A percentile compares a stretch with the other conserved stretches of the same genome.
Conservation (phyloP, 1,284 basidiomycete species). For the Lentinula novae-zelandiae region DNA sequence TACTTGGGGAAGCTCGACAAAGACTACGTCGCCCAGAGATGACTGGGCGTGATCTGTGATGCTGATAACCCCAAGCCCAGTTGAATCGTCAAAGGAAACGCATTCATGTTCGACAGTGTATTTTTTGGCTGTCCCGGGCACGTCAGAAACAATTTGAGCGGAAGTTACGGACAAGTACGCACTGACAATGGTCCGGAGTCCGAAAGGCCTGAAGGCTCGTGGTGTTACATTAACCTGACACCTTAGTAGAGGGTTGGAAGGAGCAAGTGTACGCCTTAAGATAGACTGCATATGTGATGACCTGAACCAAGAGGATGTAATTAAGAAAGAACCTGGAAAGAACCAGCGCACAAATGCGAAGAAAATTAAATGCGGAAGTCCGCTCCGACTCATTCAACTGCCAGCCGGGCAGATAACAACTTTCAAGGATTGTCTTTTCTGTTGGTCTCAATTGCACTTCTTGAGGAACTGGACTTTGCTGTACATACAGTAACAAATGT, state of each 20-base stretch:
- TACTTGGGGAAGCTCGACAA: constrained; percentile 85
- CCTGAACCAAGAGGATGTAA: neutral
- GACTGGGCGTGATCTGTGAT: constrained; percentile 96
- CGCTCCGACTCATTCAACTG: neutral
- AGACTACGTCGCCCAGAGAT: constrained; percentile 95
- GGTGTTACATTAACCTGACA: neutral
- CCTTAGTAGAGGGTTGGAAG: constrained; percentile 1
- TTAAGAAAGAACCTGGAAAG: neutral
- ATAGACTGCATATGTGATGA: constrained; percentile 10
- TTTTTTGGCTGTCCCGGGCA: constrained; percentile 56
- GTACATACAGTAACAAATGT: neutral
- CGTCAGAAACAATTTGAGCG: neutral
- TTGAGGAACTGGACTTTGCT: neutral
- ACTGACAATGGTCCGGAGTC: constrained; percentile 30
- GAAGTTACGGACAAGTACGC: constrained; percentile 23
- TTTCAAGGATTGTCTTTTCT: too few species aligned
- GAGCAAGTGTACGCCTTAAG: constrained; percentile 10
- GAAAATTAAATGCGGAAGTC: constrained; percentile 1
- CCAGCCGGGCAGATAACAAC: neutral
- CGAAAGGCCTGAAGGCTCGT: neutral
- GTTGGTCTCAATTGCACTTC: too few species aligned
- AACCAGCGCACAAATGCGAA: neutral
- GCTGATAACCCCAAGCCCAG: constrained; percentile 79
- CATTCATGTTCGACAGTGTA: constrained; percentile 94
- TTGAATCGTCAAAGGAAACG: constrained; percentile 76